These are phyloP conservation scores for Salix koriyanagi DNA, from an alignment of 345 rosid genomes.

Conservation along the genomic window DNA sequence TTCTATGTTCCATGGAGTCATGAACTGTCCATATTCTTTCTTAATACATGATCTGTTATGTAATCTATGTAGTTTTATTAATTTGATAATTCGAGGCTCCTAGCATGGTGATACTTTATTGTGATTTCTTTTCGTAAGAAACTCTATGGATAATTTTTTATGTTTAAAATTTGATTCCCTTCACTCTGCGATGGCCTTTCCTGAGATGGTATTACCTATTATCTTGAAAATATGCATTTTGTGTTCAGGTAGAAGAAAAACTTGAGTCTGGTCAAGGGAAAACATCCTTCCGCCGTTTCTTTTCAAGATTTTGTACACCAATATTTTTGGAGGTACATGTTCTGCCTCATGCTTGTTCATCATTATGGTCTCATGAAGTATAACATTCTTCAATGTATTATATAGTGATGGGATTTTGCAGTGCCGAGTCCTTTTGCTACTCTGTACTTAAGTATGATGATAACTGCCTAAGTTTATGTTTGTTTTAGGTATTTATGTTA, in stretches of 20 bases:
- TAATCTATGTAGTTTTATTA: neutral
- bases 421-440: neutral
- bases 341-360: neutral
- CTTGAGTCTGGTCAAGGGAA: conserved; percentile 91
- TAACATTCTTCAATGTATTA: neutral
- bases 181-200: neutral
- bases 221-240: neutral
- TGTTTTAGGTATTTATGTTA: neutral
- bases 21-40: neutral
- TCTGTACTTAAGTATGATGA: neutral
- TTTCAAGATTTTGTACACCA: conserved; percentile 94
- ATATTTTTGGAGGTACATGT: conserved; percentile 84
- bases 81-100: neutral
- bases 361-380: neutral
- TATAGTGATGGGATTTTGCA: neutral
- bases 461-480: neutral
- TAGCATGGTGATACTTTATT: neutral
- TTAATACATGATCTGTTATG: neutral
- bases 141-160: neutral
- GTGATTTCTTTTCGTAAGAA: neutral
- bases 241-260: conserved; percentile 87
- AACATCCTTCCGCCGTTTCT: conserved; percentile 66
- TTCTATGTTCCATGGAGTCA: neutral
- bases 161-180: neutral
- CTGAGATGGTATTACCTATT: neutral